phyloP scores from a whole-genome alignment of 2,329 filamentous ascomycete genomes.

The Scedosporium boydii region DNA sequence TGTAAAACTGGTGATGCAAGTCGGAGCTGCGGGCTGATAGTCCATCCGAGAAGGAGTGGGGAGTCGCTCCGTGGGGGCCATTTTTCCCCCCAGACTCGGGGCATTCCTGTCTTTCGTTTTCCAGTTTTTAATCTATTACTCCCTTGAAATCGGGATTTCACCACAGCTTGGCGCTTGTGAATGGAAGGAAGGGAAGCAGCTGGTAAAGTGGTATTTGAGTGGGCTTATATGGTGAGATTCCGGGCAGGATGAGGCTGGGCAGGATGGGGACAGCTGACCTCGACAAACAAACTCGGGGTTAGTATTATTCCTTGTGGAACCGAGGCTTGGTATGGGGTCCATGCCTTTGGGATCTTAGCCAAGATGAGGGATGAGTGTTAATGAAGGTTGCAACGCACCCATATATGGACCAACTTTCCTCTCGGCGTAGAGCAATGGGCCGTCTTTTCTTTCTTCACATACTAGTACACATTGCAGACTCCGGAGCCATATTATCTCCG shows the following conservation, averaged over 20 bases:
- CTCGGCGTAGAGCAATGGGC: no score
- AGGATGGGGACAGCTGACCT: no score
- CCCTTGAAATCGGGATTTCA: neutral
- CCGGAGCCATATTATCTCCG: neutral
- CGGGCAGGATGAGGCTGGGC: no score
- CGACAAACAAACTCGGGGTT: no score
- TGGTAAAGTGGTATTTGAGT: neutral
- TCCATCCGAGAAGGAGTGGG: neutral
- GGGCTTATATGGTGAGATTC: neutral
- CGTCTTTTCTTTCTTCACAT: no score
- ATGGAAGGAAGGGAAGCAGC: neutral
- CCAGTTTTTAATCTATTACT: neutral
- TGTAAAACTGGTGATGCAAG: neutral
- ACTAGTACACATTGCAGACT: no score
- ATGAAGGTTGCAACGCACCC: no score
- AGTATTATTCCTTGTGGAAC: no score
- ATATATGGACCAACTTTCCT: no score
- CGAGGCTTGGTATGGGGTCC: no score
- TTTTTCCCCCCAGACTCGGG: neutral
- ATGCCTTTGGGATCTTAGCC: no score
- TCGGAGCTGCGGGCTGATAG: slow-evolving; percentile 1
- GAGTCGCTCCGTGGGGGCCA: neutral
- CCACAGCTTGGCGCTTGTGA: neutral
- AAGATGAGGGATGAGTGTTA: no score
- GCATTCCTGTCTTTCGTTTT: neutral